These are phyloP conservation scores for Emericellopsis atlantica DNA, from an alignment of 2,329 filamentous ascomycete genomes.

Conservation along the genomic window DNA sequence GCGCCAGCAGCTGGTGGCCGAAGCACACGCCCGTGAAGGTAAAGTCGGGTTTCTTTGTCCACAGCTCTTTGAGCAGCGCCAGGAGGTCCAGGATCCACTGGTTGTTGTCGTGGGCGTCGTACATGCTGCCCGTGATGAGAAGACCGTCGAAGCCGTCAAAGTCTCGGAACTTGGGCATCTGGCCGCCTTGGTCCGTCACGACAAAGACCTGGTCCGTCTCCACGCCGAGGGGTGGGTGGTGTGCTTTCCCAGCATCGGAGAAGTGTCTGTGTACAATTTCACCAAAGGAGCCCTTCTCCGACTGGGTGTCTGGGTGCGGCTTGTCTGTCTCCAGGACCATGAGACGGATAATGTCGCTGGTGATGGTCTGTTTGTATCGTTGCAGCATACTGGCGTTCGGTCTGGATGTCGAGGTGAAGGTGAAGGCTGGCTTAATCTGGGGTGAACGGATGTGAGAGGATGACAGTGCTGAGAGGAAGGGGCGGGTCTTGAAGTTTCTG, in stretches of 20 bases:
- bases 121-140: conserved; percentile 58
- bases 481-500: too few relatives aligned
- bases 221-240: conserved; percentile 39
- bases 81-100: conserved; percentile 65
- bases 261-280: conserved; percentile 40
- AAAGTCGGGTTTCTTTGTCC: conserved; percentile 35
- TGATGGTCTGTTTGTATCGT: conserved; percentile 11
- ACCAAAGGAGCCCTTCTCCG: conserved; percentile 38
- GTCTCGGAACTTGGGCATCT: conserved; percentile 31
- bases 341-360: conserved; percentile 18
- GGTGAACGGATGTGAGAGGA: too few relatives aligned
- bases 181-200: conserved; percentile 32
- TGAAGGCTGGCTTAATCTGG: not conserved
- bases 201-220: conserved; percentile 42
- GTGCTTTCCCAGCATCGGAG: conserved; percentile 32
- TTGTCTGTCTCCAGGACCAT: conserved; percentile 47
- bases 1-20: conserved; percentile 66
- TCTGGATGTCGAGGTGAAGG: not conserved
- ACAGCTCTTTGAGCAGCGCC: conserved; percentile 38
- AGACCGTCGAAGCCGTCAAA: conserved; percentile 57
- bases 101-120: conserved; percentile 57
- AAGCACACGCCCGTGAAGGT: conserved; percentile 66
- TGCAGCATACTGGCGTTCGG: conserved; percentile 9
- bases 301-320: conserved; percentile 35
- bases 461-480: too few relatives aligned